Evolutionary conservation across 768 basidiomycete genomes (phyloP).

Genomic region (Boletus fagicola): DNA sequence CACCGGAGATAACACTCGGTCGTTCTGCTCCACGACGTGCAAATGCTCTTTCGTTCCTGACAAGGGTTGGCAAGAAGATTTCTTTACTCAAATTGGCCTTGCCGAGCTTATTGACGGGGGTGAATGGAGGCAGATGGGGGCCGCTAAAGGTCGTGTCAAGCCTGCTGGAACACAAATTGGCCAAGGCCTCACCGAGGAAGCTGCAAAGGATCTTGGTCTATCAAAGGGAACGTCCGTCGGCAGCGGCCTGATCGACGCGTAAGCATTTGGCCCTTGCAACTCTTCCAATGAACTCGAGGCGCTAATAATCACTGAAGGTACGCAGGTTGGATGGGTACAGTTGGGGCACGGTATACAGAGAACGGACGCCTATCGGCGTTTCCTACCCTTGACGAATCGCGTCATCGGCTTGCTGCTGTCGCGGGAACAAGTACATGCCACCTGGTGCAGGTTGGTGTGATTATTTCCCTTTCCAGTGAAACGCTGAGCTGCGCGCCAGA

Average conservation of each 20-base stretch:
- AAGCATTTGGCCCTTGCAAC: constrained; percentile 24
- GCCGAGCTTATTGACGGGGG: constrained; percentile 62
- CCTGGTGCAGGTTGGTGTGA: constrained; percentile 68
- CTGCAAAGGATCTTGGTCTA: constrained; percentile 85
- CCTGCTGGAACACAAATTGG: constrained; percentile 87
- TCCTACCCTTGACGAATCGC: constrained; percentile 72
- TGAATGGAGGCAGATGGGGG: constrained; percentile 71
- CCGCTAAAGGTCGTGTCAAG: constrained; percentile 59
- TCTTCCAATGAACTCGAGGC: not conserved
- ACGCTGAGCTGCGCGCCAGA: constrained; percentile 42
- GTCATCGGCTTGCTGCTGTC: constrained; percentile 82
- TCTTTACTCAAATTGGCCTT: constrained; percentile 85
- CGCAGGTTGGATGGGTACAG: constrained; percentile 96
- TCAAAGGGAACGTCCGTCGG: constrained; percentile 87
- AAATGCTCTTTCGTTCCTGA: constrained; percentile 91
- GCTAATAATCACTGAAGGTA: constrained; percentile 45
- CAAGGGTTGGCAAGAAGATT: constrained; percentile 85
- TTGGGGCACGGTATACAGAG: constrained; percentile 71
- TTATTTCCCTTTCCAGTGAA: not conserved
- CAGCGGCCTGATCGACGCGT: constrained; percentile 95
- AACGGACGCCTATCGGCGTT: constrained; percentile 50
- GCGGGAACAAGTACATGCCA: constrained; percentile 98
- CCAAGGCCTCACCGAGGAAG: constrained; percentile 68
- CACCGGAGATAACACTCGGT: constrained; percentile 68
- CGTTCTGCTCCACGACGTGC: constrained; percentile 92